phyloP scores from a whole-genome alignment of 148 eudicot species.

The Agrostemma githago region DNA sequence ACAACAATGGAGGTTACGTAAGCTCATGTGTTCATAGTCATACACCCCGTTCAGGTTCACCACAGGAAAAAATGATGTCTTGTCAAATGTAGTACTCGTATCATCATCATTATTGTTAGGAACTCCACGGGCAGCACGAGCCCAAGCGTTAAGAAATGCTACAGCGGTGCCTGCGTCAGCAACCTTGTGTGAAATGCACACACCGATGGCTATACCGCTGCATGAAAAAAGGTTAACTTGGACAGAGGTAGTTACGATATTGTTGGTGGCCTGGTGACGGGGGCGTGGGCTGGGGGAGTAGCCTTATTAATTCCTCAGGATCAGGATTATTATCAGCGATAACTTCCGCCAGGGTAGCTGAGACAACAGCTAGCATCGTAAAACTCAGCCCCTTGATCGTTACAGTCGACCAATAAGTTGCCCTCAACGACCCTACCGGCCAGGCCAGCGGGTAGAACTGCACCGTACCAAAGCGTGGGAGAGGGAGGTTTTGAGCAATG shows the following conservation, averaged over 20 bases:
- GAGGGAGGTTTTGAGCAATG: conserved; percentile 21
- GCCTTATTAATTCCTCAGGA: neutral
- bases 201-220: conserved; percentile 27
- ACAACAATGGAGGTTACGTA: too few species aligned
- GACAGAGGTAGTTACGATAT: neutral
- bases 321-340: neutral
- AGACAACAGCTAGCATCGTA: conserved; percentile 12
- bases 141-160: conserved; percentile 30
- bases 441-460: conserved; percentile 31
- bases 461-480: conserved; percentile 12
- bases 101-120: neutral
- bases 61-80: conserved; percentile 6
- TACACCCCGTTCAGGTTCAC: neutral
- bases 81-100: neutral
- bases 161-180: conserved; percentile 19
- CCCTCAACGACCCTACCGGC: conserved; percentile 24
- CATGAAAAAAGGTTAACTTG: conserved; percentile 25
- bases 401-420: conserved; percentile 19
- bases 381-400: conserved; percentile 27
- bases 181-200: conserved; percentile 27
- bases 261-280: too few species aligned
- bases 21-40: too few species aligned
- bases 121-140: neutral
- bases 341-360: neutral
- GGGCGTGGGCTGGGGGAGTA: neutral